Base-by-base conservation (phyloP, 805 yeast genomes). In the Candida qinlingensis region DNA sequence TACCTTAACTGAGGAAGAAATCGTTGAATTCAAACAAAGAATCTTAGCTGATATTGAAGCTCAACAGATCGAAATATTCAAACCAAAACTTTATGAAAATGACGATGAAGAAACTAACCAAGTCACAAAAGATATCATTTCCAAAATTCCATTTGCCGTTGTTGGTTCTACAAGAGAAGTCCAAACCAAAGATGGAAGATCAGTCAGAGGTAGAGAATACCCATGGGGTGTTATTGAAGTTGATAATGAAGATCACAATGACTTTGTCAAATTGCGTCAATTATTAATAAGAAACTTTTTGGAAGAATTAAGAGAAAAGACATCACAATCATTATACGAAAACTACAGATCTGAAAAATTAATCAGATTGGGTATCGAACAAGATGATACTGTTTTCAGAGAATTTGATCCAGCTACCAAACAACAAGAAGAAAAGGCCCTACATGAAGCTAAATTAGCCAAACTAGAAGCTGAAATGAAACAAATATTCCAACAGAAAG, bases 201-300 rank as follows among this genome's bases (percentile, higher is more conserved):
- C 63, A 26, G 95, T 91, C 41, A 82, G 97, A 68, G 97, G 96
- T 57, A 86, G 99, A 71, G 73, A 79, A 53, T 92, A 92, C 67
- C 97, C 98, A 53, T 94, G 99, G 99, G 98, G 98, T 57, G 76
- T 86, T 26, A 86, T 94, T 60, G 97, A 94, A 70, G 91, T 94
- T 58, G 97, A 90, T 67, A 92, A 94, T 66, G 94, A 88, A 71
- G 81, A 82, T 49, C 97, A 94, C 66, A 86, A 90, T 67, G 99
- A 92, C 70, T 94, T 92, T 66, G 82, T 86, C 56, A 83, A 82
- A 67, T 79, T 92, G 66, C 85, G 97, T 60, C 95, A 90, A 66
- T 76, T 94, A 66, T 77, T 92, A 64, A 77, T 94, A 53, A 85
- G 96, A 73, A 87, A 85, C 68, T 91, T 85, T 70, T 75, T 94